Evolutionary conservation across 2,329 filamentous ascomycete species (phyloP).

Genomic region (Emmonsia crescens): DNA sequence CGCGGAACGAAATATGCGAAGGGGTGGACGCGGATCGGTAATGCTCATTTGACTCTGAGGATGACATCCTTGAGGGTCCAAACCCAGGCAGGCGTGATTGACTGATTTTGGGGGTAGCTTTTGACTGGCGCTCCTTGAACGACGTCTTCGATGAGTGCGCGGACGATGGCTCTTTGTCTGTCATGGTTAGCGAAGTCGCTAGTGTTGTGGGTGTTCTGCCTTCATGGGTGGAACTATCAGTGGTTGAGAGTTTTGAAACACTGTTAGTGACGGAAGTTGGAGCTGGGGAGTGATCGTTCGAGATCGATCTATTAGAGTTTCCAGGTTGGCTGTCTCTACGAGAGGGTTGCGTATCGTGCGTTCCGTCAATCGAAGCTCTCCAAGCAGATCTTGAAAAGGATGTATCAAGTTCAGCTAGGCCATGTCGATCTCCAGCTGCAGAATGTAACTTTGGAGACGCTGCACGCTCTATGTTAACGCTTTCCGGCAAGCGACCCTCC

Average conservation of each 20-base stretch:
- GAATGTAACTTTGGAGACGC: slow-evolving; percentile 6
- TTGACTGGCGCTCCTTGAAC: slow-evolving; percentile 21
- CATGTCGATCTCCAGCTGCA: slow-evolving; percentile 18
- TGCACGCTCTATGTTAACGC: slow-evolving; percentile 13
- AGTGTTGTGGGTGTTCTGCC: slow-evolving; percentile 21
- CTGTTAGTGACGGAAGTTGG: slow-evolving; percentile 22
- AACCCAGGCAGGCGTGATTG: slow-evolving; percentile 38
- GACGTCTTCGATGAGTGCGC: slow-evolving; percentile 20
- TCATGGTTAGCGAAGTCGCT: slow-evolving; percentile 20
- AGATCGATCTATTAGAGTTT: slow-evolving; percentile 23
- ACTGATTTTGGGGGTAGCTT: slow-evolving; percentile 28
- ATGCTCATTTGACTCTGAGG: slow-evolving; percentile 33
- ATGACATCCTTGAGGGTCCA: slow-evolving; percentile 30
- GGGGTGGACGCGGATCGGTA: slow-evolving; percentile 33
- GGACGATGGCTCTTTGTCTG: slow-evolving; percentile 20
- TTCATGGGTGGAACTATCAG: slow-evolving; percentile 18
- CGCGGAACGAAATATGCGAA: slow-evolving; percentile 20
- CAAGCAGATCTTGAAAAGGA: slow-evolving; percentile 16
- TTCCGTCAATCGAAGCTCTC: slow-evolving; percentile 17
- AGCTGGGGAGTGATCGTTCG: slow-evolving; percentile 18
- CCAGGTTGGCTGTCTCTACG: slow-evolving; percentile 27
- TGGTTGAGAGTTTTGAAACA: slow-evolving; percentile 21
- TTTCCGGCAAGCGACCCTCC: slow-evolving; percentile 19
- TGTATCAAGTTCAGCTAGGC: slow-evolving; percentile 20
- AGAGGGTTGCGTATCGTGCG: slow-evolving; percentile 15